Evolutionary conservation across 2,329 filamentous ascomycete genomes (phyloP).

Genomic region (Chaetoscypha palmicola): DNA sequence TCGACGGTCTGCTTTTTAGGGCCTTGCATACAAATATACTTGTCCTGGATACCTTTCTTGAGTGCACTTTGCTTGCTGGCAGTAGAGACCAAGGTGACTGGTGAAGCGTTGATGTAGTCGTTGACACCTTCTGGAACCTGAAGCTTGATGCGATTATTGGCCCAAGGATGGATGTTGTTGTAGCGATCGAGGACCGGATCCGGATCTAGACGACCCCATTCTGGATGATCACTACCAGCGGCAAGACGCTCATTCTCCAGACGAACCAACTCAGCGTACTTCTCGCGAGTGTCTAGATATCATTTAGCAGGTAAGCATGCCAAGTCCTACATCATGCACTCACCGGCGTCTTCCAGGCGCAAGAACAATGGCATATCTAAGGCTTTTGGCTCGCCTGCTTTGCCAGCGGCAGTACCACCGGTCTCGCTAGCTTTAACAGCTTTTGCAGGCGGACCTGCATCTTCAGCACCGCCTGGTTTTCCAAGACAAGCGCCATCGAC

Average conservation of each 20-base stretch:
- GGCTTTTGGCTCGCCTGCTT: slow-evolving; percentile 7
- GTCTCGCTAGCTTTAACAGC: neutral
- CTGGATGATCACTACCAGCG: slow-evolving; percentile 30
- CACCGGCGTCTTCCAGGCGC: slow-evolving; percentile 41
- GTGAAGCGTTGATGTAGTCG: slow-evolving; percentile 79
- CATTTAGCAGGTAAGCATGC: slow-evolving; percentile 13
- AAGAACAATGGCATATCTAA: slow-evolving; percentile 39
- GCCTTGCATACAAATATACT: slow-evolving; percentile 91
- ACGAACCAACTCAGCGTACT: slow-evolving; percentile 57
- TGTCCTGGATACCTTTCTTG: slow-evolving; percentile 29
- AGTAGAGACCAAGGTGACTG: slow-evolving; percentile 41
- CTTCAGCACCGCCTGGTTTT: slow-evolving; percentile 9
- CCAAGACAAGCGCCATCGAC: slow-evolving; percentile 15
- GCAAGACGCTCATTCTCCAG: slow-evolving; percentile 37
- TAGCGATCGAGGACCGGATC: slow-evolving; percentile 71
- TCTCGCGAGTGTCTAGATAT: slow-evolving; percentile 49
- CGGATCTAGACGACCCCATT: slow-evolving; percentile 52
- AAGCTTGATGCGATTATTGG: slow-evolving; percentile 75
- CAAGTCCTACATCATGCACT: slow-evolving; percentile 19
- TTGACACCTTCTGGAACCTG: slow-evolving; percentile 65
- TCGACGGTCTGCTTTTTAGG: slow-evolving; percentile 69
- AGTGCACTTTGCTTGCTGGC: slow-evolving; percentile 23
- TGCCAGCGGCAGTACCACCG: slow-evolving; percentile 1
- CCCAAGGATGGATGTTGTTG: slow-evolving; percentile 82
- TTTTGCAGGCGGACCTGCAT: slow-evolving; percentile 2